These are phyloP conservation scores for Mortierella sp. DNA, from an alignment of 371 early-diverging fungal species.

Conservation along the genomic window DNA sequence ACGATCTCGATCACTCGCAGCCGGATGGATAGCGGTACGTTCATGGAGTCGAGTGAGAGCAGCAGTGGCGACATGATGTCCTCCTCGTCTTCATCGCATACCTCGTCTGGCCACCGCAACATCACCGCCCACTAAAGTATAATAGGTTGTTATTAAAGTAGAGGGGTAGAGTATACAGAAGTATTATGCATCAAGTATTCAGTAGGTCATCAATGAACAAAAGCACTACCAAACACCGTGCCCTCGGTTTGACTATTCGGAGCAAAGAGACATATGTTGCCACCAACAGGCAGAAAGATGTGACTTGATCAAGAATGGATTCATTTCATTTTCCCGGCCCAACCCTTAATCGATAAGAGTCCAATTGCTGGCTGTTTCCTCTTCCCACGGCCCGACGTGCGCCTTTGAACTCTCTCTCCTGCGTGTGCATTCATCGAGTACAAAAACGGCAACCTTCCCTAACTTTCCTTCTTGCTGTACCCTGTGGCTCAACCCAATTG, in stretches of 20 bases:
- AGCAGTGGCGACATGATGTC: not conserved
- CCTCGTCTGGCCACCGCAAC: not conserved
- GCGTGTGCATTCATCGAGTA: not conserved
- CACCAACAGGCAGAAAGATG: too few species aligned
- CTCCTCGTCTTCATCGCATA: not conserved
- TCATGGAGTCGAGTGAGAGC: constrained; percentile 18
- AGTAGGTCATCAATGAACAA: too few species aligned
- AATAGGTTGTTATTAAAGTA: too few species aligned
- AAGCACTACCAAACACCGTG: too few species aligned
- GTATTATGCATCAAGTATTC: too few species aligned
- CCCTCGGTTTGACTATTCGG: too few species aligned
- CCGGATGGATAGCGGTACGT: constrained; percentile 41
- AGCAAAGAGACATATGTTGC: too few species aligned
- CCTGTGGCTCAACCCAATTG: too few species aligned
- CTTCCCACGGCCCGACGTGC: constrained; percentile 5
- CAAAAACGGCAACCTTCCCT: constrained; percentile 3
- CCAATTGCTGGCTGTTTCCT: not conserved
- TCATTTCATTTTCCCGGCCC: not conserved
- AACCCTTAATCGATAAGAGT: not conserved
- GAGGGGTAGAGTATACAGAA: not conserved
- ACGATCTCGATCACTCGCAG: constrained; percentile 17
- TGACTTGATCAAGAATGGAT: too few species aligned
- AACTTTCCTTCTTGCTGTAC: not conserved
- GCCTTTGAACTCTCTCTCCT: not conserved
- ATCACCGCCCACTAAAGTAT: not conserved